Conservation (phyloP, 2,329 filamentous ascomycete species). For the Colletotrichum sp. region DNA sequence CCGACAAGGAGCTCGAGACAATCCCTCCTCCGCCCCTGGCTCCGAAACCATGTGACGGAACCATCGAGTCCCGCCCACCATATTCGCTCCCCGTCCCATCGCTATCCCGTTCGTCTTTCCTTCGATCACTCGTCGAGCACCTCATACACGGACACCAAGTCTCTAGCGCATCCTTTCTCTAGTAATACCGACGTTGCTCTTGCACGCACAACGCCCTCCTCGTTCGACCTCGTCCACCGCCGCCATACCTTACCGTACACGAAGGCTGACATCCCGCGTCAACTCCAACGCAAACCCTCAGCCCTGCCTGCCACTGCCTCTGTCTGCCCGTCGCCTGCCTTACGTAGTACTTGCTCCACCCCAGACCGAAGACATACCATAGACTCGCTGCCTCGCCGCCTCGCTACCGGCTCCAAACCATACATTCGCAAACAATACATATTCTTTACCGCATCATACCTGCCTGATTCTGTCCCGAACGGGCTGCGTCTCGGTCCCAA, state of each 20-base stretch:
- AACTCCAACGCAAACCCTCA: not conserved
- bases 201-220: not conserved
- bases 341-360: slow-evolving; percentile 18
- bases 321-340: slow-evolving; percentile 9
- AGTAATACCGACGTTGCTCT: not conserved
- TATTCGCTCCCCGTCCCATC: slow-evolving; percentile 12
- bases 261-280: slow-evolving; percentile 11
- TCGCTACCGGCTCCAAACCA: slow-evolving; percentile 1
- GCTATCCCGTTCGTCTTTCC: not conserved
- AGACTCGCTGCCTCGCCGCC: slow-evolving; percentile 18
- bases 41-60: slow-evolving; percentile 23
- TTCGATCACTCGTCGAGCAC: not conserved
- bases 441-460: slow-evolving; percentile 2
- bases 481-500: slow-evolving; percentile 4
- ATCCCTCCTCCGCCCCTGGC: slow-evolving; percentile 17
- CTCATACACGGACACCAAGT: not conserved
- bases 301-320: not conserved
- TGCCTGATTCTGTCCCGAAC: not conserved
- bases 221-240: not conserved
- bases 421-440: slow-evolving; percentile 18
- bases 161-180: not conserved
- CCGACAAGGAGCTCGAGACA: slow-evolving; percentile 10
- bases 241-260: not conserved
- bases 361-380: slow-evolving; percentile 13
- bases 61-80: slow-evolving; percentile 19